Conservation (phyloP, 306 rosid genomes). For the Alnus glutinosa region DNA sequence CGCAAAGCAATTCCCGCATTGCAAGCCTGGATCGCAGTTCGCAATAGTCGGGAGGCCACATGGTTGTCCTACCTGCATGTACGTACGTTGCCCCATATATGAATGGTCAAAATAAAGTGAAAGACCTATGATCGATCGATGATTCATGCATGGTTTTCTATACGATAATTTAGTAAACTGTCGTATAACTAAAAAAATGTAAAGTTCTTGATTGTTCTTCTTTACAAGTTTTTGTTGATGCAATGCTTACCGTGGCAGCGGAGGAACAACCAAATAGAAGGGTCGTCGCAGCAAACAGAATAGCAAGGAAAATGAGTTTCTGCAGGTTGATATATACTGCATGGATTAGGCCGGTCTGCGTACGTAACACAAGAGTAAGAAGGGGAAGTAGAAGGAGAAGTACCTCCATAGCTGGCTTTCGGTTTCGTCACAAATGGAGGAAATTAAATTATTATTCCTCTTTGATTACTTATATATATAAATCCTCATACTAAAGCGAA, state of each 20-base stretch:
- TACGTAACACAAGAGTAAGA: conserved; percentile 11
- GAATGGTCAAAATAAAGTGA: neutral
- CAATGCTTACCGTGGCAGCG: conserved; percentile 5
- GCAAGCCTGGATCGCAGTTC: conserved; percentile 66
- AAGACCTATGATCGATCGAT: no score
- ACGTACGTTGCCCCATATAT: neutral
- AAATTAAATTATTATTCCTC: no score
- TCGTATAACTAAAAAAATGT: no score
- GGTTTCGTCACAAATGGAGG: neutral
- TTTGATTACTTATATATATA: no score
- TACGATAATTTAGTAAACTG: no score
- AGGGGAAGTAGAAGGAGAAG: neutral
- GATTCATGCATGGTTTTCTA: no score
- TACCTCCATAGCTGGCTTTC: conserved; percentile 39
- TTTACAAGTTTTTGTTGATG: no score
- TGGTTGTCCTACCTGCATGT: conserved; percentile 55
- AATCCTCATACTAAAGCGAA: no score
- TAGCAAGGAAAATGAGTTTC: conserved; percentile 33
- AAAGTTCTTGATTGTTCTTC: no score
- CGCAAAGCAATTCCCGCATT: conserved; percentile 76
- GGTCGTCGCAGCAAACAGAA: conserved; percentile 17
- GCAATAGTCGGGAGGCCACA: conserved; percentile 38
- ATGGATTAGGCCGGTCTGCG: neutral
- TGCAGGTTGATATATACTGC: conserved; percentile 25
- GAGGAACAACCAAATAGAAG: conserved; percentile 31